Evolutionary conservation across 352 stramenopile species (phyloP).

Genomic region (Phytophthora crassamura): DNA sequence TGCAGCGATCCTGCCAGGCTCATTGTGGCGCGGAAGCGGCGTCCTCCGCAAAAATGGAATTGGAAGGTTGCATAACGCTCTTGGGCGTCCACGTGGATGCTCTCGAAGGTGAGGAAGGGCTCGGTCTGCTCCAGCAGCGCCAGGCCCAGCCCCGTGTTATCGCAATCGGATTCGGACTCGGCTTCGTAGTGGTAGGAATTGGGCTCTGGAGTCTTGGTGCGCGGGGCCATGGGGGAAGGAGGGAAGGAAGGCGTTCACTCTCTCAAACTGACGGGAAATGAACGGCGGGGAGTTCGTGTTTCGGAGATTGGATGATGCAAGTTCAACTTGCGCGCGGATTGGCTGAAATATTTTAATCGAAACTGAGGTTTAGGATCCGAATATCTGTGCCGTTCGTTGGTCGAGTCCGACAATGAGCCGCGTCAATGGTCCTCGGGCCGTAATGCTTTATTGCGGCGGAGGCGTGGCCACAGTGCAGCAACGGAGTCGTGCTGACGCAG

Average conservation of each 20-base stretch:
- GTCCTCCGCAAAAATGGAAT: slow-evolving; percentile 48
- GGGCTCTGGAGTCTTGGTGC: slow-evolving; percentile 1
- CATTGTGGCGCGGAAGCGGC: slow-evolving; percentile 43
- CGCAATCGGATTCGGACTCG: slow-evolving; percentile 29
- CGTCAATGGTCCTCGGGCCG: too few species aligned
- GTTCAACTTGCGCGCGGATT: slow-evolving; percentile 21
- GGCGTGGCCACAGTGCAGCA: too few species aligned
- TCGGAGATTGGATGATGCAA: slow-evolving; percentile 22
- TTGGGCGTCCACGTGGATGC: slow-evolving; percentile 27
- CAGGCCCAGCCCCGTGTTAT: slow-evolving; percentile 31
- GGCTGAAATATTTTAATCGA: slow-evolving; percentile 26
- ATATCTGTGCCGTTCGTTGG: too few species aligned
- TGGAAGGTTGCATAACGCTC: slow-evolving; percentile 33
- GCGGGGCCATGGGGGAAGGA: slow-evolving; percentile 18
- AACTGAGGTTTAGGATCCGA: too few species aligned
- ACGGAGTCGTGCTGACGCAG: too few species aligned
- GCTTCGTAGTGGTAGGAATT: slow-evolving; percentile 28
- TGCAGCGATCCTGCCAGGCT: slow-evolving; percentile 20
- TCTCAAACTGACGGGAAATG: slow-evolving; percentile 14
- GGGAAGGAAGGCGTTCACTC: background rate
- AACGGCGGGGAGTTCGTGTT: background rate
- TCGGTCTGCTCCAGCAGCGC: slow-evolving; percentile 41
- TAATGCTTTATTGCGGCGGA: too few species aligned
- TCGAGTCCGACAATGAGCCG: too few species aligned
- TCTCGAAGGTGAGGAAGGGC: slow-evolving; percentile 45